phyloP scores from a whole-genome alignment of 108 stramenopile species.

The Aurantiochytrium sp. region DNA sequence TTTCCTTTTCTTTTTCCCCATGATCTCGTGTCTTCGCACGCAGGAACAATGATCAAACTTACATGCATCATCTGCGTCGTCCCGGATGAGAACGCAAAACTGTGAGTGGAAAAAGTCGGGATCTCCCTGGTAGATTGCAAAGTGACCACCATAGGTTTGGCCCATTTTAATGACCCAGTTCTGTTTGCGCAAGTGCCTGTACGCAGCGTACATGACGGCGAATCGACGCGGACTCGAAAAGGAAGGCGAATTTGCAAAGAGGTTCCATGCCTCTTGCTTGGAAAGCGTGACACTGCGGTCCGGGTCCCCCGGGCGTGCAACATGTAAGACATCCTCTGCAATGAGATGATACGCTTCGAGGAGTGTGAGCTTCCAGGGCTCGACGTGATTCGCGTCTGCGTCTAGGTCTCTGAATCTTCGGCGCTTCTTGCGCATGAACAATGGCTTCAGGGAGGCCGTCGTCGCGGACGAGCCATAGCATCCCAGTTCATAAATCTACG shows the following conservation, averaged over 20 bases:
- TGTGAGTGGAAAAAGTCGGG: background rate
- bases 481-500: background rate
- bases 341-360: background rate
- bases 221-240: background rate
- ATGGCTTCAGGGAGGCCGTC: constrained; percentile 5
- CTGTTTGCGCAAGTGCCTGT: background rate
- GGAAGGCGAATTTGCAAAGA: background rate
- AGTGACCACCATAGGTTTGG: background rate
- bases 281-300: background rate
- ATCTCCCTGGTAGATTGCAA: background rate
- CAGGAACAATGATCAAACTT: background rate
- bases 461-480: background rate
- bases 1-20: too few relatives aligned
- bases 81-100: background rate
- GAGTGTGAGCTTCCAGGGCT: background rate
- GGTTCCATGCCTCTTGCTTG: background rate
- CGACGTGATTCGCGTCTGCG: background rate
- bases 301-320: background rate
- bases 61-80: background rate
- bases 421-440: background rate
- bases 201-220: background rate
- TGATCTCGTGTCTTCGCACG: too few relatives aligned
- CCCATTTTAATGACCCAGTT: background rate
- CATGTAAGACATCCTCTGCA: background rate
- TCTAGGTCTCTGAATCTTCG: background rate